Percentiles rank a stretch among this genome's conserved stretches.
Evolutionary conservation across 2,329 filamentous ascomycete genomes (phyloP).

Genomic region (Cephalotrichum gorgonifer): DNA sequence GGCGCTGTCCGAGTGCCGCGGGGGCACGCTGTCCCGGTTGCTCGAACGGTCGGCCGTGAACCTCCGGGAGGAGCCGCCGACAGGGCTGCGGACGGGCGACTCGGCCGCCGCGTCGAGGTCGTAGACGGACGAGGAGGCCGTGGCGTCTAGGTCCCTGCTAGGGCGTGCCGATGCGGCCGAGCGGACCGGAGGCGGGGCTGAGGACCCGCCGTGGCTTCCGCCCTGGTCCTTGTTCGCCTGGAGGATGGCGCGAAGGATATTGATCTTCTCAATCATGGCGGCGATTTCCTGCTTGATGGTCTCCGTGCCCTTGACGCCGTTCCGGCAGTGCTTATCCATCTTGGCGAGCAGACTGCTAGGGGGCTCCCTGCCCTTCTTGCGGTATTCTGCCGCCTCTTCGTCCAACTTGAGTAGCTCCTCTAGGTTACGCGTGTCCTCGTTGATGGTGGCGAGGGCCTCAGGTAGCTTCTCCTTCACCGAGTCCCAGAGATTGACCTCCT

Average conservation of each 20-base stretch:
- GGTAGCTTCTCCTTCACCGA: constrained; percentile 25
- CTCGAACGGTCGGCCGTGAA: constrained; percentile 22
- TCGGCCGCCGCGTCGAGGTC: constrained; percentile 34
- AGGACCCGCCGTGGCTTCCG: constrained; percentile 5
- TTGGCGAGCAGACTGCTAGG: constrained; percentile 20
- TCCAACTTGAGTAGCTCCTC: constrained; percentile 27
- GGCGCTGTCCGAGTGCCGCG: constrained; percentile 43
- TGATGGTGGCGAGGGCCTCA: constrained; percentile 28
- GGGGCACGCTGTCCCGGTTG: constrained; percentile 41
- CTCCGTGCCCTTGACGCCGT: constrained; percentile 29
- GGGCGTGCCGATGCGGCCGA: constrained; percentile 10
- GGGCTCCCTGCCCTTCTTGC: constrained; percentile 20
- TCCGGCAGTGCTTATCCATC: constrained; percentile 31
- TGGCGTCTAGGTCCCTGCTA: constrained; percentile 6
- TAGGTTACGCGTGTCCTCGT: constrained; percentile 30
- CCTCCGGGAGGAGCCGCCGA: constrained; percentile 16
- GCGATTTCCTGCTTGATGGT: constrained; percentile 24
- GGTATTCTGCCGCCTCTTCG: constrained; percentile 27
- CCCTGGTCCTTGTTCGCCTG: constrained; percentile 29
- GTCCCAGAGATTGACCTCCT: constrained; percentile 33
- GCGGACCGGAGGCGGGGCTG: constrained; percentile 16
- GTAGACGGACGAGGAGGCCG: constrained; percentile 26
- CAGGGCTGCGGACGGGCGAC: constrained; percentile 33
- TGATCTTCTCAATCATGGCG: constrained; percentile 29
- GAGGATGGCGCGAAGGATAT: constrained; percentile 29